Percentiles rank a stretch among this genome's conserved stretches.
phyloP scores from a whole-genome alignment of 2,329 filamentous ascomycete species.

The Fusarium protoensiforme region DNA sequence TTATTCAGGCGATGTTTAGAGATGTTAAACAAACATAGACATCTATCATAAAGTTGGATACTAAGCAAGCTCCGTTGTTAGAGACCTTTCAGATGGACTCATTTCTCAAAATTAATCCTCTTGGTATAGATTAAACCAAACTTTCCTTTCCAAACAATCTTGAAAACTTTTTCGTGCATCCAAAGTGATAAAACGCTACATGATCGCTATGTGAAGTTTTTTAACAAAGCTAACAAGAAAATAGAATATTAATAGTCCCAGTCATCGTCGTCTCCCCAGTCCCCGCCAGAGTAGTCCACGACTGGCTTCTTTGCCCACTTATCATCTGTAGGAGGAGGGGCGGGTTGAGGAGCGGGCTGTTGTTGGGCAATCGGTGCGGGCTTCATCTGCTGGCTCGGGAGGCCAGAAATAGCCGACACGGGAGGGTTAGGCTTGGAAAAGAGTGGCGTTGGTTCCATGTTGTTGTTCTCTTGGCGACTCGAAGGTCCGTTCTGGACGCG shows the following conservation, averaged over 20 bases:
- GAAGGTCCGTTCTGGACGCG: constrained; percentile 3
- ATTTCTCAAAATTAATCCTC: not conserved
- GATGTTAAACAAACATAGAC: too few relatives aligned
- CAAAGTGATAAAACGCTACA: constrained; percentile 14
- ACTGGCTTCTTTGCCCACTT: constrained; percentile 41
- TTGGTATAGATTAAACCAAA: not conserved
- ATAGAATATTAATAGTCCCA: constrained; percentile 36
- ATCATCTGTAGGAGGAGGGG: constrained; percentile 16
- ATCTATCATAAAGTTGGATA: not conserved
- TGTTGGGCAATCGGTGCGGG: not conserved
- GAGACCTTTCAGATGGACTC: not conserved
- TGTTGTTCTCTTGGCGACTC: constrained; percentile 3
- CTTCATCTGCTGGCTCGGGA: constrained; percentile 12
- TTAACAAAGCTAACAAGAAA: not conserved
- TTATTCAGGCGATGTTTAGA: too few relatives aligned
- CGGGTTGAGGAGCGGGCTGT: not conserved
- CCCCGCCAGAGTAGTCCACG: constrained; percentile 40
- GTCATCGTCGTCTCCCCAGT: constrained; percentile 42
- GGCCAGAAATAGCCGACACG: not conserved
- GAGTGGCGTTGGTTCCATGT: not conserved
- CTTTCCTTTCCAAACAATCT: constrained; percentile 10
- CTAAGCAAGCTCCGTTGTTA: not conserved
- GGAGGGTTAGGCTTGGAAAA: constrained; percentile 10
- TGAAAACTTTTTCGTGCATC: not conserved
- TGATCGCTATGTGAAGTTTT: constrained; percentile 17